These are phyloP conservation scores for Kazachstania martiniae DNA, from an alignment of 805 yeast genomes.

Conservation along the genomic window DNA sequence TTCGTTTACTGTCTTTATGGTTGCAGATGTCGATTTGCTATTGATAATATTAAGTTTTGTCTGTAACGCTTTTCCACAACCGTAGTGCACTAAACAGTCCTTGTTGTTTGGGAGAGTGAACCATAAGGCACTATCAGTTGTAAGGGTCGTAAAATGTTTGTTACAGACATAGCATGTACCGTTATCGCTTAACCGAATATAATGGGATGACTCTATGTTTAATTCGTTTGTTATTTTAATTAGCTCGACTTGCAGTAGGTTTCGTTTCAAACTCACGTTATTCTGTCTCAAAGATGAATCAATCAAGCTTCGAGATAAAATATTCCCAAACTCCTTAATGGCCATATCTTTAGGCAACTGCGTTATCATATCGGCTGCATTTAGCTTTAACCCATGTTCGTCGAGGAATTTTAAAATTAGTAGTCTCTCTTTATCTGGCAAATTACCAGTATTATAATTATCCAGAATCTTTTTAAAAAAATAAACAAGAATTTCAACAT, in stretches of 20 bases:
- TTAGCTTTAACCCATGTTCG: slow-evolving; percentile 16
- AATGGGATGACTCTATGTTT: slow-evolving; percentile 29
- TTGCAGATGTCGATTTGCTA: no score
- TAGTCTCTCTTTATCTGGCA: neutral
- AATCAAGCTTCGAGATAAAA: no score
- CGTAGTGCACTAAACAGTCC: slow-evolving; percentile 16
- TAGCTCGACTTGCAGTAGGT: slow-evolving; percentile 44
- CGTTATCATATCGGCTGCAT: slow-evolving; percentile 29
- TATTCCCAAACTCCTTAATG: slow-evolving; percentile 32
- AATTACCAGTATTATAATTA: slow-evolving; percentile 17
- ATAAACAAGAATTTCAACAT: slow-evolving; percentile 35
- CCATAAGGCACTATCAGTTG: slow-evolving; percentile 14
- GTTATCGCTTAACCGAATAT: slow-evolving; percentile 32
- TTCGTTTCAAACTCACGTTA: slow-evolving; percentile 33
- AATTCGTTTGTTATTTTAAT: slow-evolving; percentile 36
- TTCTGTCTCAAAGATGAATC: slow-evolving; percentile 34
- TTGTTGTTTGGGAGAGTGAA: slow-evolving; percentile 9
- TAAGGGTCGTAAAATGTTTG: slow-evolving; percentile 24
- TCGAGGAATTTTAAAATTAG: slow-evolving; percentile 12
- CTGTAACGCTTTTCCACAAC: slow-evolving; percentile 19
- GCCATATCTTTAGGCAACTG: slow-evolving; percentile 43
- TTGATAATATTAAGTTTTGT: slow-evolving; percentile 9
- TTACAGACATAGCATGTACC: slow-evolving; percentile 50
- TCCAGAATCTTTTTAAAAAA: slow-evolving; percentile 31
- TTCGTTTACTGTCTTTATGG: no score